Base-by-base conservation (phyloP, 2,329 filamentous ascomycete genomes). In the Cercospora brassicicola region DNA sequence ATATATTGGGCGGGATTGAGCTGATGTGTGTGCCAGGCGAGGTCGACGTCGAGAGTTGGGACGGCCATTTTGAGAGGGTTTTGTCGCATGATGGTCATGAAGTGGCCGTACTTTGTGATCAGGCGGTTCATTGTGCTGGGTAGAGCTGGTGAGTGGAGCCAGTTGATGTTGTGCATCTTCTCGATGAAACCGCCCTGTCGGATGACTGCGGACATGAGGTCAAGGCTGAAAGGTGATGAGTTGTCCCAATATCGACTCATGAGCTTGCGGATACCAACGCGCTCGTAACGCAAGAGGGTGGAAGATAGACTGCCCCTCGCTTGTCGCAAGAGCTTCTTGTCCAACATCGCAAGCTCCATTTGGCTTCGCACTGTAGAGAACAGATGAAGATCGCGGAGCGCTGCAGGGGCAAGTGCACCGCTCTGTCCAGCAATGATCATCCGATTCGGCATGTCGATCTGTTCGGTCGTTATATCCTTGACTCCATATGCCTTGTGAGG, bases 11-110 rank as follows among this genome's bases (percentile, higher is more conserved):
- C 74, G 0, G 91, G 90, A 8, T 82, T 86, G 2, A 94, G 86
- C 76, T 94, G 90, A 74, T 94, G 91, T 0, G 91, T 94, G 76
- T 96, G 92, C 90, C 91, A 93, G 0, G 87, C 90, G 0, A 93
- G 81, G 75, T 93, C 91, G 4, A 93, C 84, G 70, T 93, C 91
- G 0, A 93, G 82, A 0, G 90, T 93, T 0, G 91, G 91, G 0
- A 93, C 90, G 0, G 83, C 86, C 13, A 86, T 80, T 3, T 84
- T 76, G 0, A 68, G 72, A 0, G 83, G 82, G 53, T 87, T 73
- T 0, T 75, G 68, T 0, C 78, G 78, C 78, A 92, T 89, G 70
- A 93, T 84, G 0, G 72, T 60, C 15, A 91, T 80, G 78, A 92
- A 93, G 3, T 89, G 85, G 2, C 79, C 59, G 73, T 92, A 92